Evolutionary conservation across 495 filamentous ascomycete species (phyloP).

Genomic region (Aspergillus sclerotioniger): DNA sequence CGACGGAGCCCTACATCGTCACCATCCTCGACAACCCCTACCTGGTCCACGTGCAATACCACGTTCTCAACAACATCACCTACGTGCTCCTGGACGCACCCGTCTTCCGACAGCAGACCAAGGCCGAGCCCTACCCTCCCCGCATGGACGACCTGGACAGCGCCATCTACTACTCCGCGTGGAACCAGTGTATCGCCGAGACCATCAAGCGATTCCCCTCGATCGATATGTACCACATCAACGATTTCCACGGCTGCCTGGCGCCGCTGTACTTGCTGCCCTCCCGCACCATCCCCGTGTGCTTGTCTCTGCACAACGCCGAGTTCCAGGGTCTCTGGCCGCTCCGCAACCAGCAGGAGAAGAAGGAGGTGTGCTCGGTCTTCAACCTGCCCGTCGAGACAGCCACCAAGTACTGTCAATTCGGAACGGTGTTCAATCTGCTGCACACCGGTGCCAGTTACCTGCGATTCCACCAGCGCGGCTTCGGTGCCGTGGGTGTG

Average conservation of each 20-base stretch:
- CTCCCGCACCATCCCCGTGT: slow-evolving; percentile 52
- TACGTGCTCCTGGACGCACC: slow-evolving; percentile 6
- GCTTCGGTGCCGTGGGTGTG: slow-evolving; percentile 65
- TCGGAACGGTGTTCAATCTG: slow-evolving; percentile 67
- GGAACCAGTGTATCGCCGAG: slow-evolving; percentile 7
- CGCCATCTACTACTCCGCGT: slow-evolving; percentile 3
- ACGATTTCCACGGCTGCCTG: slow-evolving; percentile 66
- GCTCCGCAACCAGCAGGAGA: slow-evolving; percentile 58
- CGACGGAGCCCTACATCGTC: not conserved
- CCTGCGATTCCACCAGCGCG: slow-evolving; percentile 60
- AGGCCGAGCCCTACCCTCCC: slow-evolving; percentile 4
- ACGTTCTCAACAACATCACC: not conserved
- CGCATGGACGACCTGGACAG: slow-evolving; percentile 6
- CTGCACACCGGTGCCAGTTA: slow-evolving; percentile 63
- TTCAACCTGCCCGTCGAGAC: slow-evolving; percentile 55
- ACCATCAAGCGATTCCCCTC: slow-evolving; percentile 38
- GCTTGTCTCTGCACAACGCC: slow-evolving; percentile 61
- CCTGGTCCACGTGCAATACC: slow-evolving; percentile 1
- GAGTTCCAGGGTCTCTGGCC: slow-evolving; percentile 73
- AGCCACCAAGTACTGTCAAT: slow-evolving; percentile 59
- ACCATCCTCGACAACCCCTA: slow-evolving; percentile 3
- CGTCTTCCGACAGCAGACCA: slow-evolving; percentile 3
- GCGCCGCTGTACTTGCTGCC: slow-evolving; percentile 63
- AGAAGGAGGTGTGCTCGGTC: slow-evolving; percentile 59
- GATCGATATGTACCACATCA: slow-evolving; percentile 67